Base-by-base conservation (phyloP, 768 basidiomycete species). In the Termitomyces sp. region DNA sequence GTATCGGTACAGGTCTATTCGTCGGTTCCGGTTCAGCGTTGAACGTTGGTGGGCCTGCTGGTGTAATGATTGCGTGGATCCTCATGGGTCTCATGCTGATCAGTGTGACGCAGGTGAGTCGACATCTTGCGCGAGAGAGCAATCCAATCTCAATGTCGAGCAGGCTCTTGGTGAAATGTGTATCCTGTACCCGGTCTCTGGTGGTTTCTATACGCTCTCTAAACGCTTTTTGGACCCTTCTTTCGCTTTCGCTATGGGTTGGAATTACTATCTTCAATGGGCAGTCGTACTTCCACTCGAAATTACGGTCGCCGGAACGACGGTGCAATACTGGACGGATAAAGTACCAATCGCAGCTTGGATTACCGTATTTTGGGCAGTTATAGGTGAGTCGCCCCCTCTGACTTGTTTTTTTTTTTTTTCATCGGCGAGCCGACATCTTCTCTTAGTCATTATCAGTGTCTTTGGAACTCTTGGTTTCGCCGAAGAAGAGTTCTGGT, bases 91-190 rank as follows among this genome's bases (percentile, higher is more conserved):
- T 74, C 55, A 79, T 79, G 78, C 70, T 78, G 64, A 74, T 79
- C 59, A 79, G 75, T 65, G 75, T 78, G 47, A 79, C 78, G 47
- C 76, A 78, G 68, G 76, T 72, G 54, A 55, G 64, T 59, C 53
- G 14, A 34, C 48, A 31, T 10, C 37, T 41, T 32, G 55, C 22
- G 29, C 20, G 26, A 36, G 56, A 41, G 29, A 47, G 37, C 18
- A 5, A 37, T 27, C 8, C 29, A n/a, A 43, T 59, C 20, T 34
- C 18, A 22, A 52, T 32, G 27, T 12, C 31, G n/a, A 31, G 22
- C 31, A 78, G 75, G 78, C 78, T 63, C 68, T 79, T 50, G 76
- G 76, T 61, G 78, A 79, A 76, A 79, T 79, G 74, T 74, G 72
- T 55, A 77, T 79, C 55, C 57, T 79, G 24, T 79, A 75, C 57